Evolutionary conservation across 805 yeast species (phyloP).

Genomic region (Candida insectorum): DNA sequence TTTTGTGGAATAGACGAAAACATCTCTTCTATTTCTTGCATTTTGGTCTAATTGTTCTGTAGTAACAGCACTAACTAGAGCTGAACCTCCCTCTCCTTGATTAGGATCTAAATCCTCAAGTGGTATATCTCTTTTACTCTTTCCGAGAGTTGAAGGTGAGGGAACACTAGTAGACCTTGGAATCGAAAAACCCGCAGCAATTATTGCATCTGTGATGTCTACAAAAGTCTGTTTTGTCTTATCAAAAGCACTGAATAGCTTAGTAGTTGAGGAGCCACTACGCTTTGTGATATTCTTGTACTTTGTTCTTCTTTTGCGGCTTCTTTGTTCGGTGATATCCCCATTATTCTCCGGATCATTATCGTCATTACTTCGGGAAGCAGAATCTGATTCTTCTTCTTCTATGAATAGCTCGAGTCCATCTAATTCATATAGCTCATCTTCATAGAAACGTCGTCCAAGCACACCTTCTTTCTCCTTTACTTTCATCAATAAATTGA

Average conservation of each 20-base stretch:
- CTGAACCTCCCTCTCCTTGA: neutral
- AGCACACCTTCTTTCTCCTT: constrained; percentile 68
- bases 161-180: constrained; percentile 47
- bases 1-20: constrained; percentile 36
- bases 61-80: neutral
- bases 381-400: constrained; percentile 18
- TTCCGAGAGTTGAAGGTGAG: constrained; percentile 1
- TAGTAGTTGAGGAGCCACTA: constrained; percentile 4
- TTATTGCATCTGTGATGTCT: constrained; percentile 49
- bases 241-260: constrained; percentile 9
- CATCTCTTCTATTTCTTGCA: constrained; percentile 25
- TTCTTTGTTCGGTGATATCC: constrained; percentile 1
- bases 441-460: constrained; percentile 74
- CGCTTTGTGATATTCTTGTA: neutral
- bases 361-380: constrained; percentile 1
- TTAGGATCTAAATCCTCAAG: constrained; percentile 1
- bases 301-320: neutral
- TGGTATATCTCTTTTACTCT: constrained; percentile 1
- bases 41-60: constrained; percentile 1
- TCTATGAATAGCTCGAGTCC: constrained; percentile 38
- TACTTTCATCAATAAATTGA: constrained; percentile 52
- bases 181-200: constrained; percentile 56
- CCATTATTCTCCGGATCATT: constrained; percentile 16
- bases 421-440: constrained; percentile 48
- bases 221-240: constrained; percentile 37